A percentile compares a stretch with the other conserved stretches of the same genome.
Conservation (phyloP, 495 filamentous ascomycete species). For the Oidiodendron maius region DNA sequence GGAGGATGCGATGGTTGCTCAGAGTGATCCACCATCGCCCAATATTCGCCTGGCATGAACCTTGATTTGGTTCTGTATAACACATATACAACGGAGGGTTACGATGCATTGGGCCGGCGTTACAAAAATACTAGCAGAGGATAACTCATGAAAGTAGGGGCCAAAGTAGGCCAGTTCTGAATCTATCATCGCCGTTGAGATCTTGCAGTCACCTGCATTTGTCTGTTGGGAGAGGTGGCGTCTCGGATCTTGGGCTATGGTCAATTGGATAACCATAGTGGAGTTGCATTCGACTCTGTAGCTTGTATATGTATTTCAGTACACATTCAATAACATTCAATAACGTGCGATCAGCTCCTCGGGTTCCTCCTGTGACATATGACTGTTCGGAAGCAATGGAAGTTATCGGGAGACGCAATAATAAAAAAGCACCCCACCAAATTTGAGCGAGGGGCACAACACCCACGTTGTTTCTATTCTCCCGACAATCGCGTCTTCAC, state of each 20-base stretch:
- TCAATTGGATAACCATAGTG: too few species aligned
- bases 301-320: too few species aligned
- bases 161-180: too few species aligned
- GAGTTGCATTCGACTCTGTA: too few species aligned
- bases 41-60: slow-evolving; percentile 24
- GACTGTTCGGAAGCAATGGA: neutral
- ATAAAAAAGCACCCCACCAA: slow-evolving; percentile 18
- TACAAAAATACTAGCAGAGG: neutral
- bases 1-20: slow-evolving; percentile 46
- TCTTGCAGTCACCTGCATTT: too few species aligned
- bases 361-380: neutral
- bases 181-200: too few species aligned
- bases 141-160: neutral
- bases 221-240: too few species aligned
- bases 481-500: slow-evolving; percentile 12
- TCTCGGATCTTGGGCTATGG: too few species aligned
- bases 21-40: slow-evolving; percentile 25
- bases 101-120: slow-evolving; percentile 13
- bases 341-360: too few species aligned
- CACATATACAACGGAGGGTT: neutral
- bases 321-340: too few species aligned
- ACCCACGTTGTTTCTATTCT: slow-evolving; percentile 15
- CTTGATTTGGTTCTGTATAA: slow-evolving; percentile 15
- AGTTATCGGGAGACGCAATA: too few species aligned
- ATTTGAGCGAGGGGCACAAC: slow-evolving; percentile 9